These are phyloP conservation scores for Magnusiomyces fungicola DNA, from an alignment of 1,139 yeast species.

Conservation along the genomic window DNA sequence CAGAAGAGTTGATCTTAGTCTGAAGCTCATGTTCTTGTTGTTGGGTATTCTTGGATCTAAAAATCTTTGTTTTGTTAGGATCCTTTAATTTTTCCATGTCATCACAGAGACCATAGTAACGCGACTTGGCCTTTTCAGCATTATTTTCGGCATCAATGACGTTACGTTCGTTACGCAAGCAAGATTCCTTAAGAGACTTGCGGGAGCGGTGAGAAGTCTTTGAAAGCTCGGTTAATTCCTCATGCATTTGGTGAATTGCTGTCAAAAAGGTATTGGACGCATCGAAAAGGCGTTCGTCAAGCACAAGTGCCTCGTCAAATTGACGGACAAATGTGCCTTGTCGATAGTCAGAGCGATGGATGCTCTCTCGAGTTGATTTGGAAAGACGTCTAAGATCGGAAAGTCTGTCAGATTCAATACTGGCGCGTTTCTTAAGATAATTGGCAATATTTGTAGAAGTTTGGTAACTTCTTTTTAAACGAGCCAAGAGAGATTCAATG, in stretches of 20 bases:
- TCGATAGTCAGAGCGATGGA: slow-evolving; percentile 45
- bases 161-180: slow-evolving; percentile 73
- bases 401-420: slow-evolving; percentile 72
- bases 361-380: slow-evolving; percentile 44
- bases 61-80: slow-evolving; percentile 65
- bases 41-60: slow-evolving; percentile 70
- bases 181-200: slow-evolving; percentile 73
- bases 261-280: slow-evolving; percentile 73
- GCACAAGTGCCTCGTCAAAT: slow-evolving; percentile 61
- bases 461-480: slow-evolving; percentile 70
- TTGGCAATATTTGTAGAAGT: slow-evolving; percentile 82
- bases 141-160: slow-evolving; percentile 70
- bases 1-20: slow-evolving; percentile 74
- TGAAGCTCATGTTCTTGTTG: slow-evolving; percentile 91
- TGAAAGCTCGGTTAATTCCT: slow-evolving; percentile 69
- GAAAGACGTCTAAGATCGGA: slow-evolving; percentile 65
- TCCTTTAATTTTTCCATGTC: slow-evolving; percentile 85
- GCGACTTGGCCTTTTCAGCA: slow-evolving; percentile 84
- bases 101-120: slow-evolving; percentile 72
- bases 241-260: slow-evolving; percentile 78
- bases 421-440: slow-evolving; percentile 70
- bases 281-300: slow-evolving; percentile 66
- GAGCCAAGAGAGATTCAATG: slow-evolving; percentile 57
- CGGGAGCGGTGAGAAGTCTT: slow-evolving; percentile 63
- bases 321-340: slow-evolving; percentile 63